Evolutionary conservation across 495 filamentous ascomycete genomes (phyloP).

Genomic region (Penicillium fimorum): DNA sequence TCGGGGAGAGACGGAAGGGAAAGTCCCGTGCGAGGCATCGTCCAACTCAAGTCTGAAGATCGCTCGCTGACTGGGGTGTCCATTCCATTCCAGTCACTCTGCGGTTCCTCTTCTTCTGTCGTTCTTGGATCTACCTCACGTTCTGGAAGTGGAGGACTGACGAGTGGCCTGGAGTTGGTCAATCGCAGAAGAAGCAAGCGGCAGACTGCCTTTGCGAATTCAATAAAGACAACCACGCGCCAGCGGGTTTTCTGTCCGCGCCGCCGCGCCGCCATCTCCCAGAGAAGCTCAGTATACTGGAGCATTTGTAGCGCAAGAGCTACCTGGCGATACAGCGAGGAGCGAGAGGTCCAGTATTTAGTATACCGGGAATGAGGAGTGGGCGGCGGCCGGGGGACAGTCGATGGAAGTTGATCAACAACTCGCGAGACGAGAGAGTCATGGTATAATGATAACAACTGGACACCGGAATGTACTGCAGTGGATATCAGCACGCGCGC

Average conservation of each 20-base stretch:
- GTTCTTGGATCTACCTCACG: conserved; percentile 67
- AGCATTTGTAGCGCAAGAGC: conserved; percentile 82
- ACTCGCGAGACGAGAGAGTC: conserved; percentile 80
- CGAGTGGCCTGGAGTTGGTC: conserved; percentile 79
- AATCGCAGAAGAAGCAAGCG: conserved; percentile 77
- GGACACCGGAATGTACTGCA: conserved; percentile 76
- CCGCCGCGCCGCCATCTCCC: conserved; percentile 84
- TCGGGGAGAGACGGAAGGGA: conserved; percentile 78
- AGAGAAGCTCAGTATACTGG: conserved; percentile 85
- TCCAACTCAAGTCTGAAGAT: conserved; percentile 61
- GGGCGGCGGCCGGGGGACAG: conserved; percentile 49
- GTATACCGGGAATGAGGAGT: conserved; percentile 87
- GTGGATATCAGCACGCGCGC: conserved; percentile 1
- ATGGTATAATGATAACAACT: conserved; percentile 91
- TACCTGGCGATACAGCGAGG: conserved; percentile 69
- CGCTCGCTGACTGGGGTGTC: conserved; percentile 48
- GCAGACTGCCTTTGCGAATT: conserved; percentile 84
- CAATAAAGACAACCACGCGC: conserved; percentile 85
- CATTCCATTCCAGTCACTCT: conserved; percentile 46
- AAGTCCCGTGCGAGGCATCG: conserved; percentile 92
- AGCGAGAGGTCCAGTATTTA: conserved; percentile 77
- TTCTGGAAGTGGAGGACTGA: conserved; percentile 83
- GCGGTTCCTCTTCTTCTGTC: conserved; percentile 55
- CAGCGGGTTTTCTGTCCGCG: conserved; percentile 80
- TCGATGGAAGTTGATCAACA: conserved; percentile 46